Conservation (phyloP, 805 yeast species). For the Cyberlindnera misumaiensis region DNA sequence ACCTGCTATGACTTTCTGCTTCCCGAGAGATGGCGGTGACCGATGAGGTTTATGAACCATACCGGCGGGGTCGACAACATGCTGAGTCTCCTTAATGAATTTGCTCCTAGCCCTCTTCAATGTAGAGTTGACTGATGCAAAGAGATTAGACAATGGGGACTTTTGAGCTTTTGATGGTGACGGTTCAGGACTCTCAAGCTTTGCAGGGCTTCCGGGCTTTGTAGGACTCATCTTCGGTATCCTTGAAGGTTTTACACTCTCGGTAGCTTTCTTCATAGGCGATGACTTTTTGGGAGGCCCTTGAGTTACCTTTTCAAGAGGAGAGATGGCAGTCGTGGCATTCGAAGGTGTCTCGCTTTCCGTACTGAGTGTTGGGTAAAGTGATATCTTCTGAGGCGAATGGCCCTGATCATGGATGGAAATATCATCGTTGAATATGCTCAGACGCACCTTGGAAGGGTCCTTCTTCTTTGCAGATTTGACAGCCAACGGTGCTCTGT, state of each 20-base stretch:
- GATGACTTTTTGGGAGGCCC: neutral
- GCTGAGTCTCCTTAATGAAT: conserved; percentile 15
- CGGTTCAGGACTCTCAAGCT: conserved; percentile 7
- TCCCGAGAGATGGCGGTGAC: neutral
- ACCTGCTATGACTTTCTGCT: too few species aligned
- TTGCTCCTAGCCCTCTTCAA: conserved; percentile 18
- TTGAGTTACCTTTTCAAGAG: conserved; percentile 3
- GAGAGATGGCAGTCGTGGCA: conserved; percentile 2
- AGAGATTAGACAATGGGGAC: conserved; percentile 22
- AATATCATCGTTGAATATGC: conserved; percentile 12
- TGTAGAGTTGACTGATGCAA: conserved; percentile 21
- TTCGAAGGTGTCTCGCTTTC: conserved; percentile 8
- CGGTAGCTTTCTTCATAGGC: neutral
- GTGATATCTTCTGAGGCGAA: conserved; percentile 3
- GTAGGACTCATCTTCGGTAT: conserved; percentile 3
- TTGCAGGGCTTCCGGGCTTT: conserved; percentile 3
- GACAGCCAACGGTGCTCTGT: conserved; percentile 24
- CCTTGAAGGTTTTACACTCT: neutral
- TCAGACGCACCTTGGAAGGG: conserved; percentile 7
- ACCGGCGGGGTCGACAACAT: conserved; percentile 4
- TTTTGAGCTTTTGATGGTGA: conserved; percentile 6
- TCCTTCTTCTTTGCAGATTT: conserved; percentile 20
- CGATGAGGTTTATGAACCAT: conserved; percentile 2
- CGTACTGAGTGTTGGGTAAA: conserved; percentile 17
- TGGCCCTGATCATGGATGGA: neutral